A percentile compares a stretch with the other conserved stretches of the same genome.
Evolutionary conservation across 2,329 filamentous ascomycete species (phyloP).

Genomic region (Beauveria asiatica): DNA sequence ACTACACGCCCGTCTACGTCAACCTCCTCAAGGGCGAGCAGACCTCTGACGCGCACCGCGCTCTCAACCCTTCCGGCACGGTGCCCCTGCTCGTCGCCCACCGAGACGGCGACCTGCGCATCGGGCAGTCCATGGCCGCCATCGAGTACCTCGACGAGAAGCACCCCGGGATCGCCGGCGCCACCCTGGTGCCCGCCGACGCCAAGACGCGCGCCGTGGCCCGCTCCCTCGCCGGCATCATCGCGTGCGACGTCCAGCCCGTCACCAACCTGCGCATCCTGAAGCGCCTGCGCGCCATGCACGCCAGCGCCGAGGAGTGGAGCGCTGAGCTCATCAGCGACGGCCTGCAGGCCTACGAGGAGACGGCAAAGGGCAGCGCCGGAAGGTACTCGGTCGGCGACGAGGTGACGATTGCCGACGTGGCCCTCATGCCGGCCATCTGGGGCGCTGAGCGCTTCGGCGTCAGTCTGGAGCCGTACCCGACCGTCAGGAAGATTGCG

Average conservation of each 20-base stretch:
- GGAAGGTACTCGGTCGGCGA: conserved; percentile 49
- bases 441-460: conserved; percentile 49
- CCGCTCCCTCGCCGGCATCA: conserved; percentile 44
- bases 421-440: conserved; percentile 47
- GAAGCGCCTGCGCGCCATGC: conserved; percentile 36
- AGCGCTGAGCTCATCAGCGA: conserved; percentile 39
- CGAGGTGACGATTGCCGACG: conserved; percentile 47
- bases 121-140: conserved; percentile 50
- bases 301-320: conserved; percentile 38
- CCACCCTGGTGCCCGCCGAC: conserved; percentile 38
- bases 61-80: conserved; percentile 43
- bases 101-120: conserved; percentile 26
- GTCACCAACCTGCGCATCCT: conserved; percentile 49
- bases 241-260: conserved; percentile 51
- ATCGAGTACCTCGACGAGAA: conserved; percentile 55
- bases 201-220: conserved; percentile 37
- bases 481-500: conserved; percentile 36
- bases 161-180: conserved; percentile 25
- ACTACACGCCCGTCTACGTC: conserved; percentile 37
- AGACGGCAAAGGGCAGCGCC: conserved; percentile 26
- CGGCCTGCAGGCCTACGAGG: conserved; percentile 50
- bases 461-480: conserved; percentile 42
- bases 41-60: conserved; percentile 31
- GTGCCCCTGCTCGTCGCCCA: conserved; percentile 45
- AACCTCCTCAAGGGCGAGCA: conserved; percentile 50